Base-by-base conservation (phyloP, 1,284 basidiomycete genomes). In the Rhodotorula sp. region DNA sequence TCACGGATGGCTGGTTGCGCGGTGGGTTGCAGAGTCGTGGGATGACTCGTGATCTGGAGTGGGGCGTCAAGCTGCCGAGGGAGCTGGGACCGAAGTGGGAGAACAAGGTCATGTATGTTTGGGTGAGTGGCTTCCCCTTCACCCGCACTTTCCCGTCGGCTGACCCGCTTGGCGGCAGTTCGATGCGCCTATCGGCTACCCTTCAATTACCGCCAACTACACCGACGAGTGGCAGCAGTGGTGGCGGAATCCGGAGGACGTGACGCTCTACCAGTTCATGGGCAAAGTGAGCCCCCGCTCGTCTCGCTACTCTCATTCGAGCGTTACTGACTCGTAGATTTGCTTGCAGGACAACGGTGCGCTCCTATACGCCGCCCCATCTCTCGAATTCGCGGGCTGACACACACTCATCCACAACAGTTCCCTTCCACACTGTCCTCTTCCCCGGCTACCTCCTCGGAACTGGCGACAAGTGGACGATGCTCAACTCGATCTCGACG, bases 181-280 rank as follows among this genome's bases (percentile, higher is more conserved):
- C 79, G 96, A 99, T 78, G 96, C 96, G 0, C 92, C 92, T 24
- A 93, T 97, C 71, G 96, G 96, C 65, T 99, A 99, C 81, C 90
- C 92, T 7, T 96, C 93, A 81, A 98, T 99, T 78, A 99, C 95
- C 10, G 93, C 94, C 66, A 91, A 90, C 79, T 95, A 96, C 83
- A 96, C 93, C 30, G 84, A 89, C 58, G 89, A 96, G 73, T 99
- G 96, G 96, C 88, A 90, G 80, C 85, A 89, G 80, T 99, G 96
- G 96, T 99, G 96, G 96, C 89, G 92, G 80, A 91, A 95, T 79
- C 91, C 91, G 8, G 85, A 93, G 76, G 86, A 98, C 77, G 94
- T 99, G 74, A 85, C 88, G 76, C 84, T 99, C 63, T 97, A 92
- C 83, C 96, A 99, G 81, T 99, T 99, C 84, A 99, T 99, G 96